Evolutionary conservation across 2,329 filamentous ascomycete genomes (phyloP).

Genomic region (Stachybotrys chartarum): DNA sequence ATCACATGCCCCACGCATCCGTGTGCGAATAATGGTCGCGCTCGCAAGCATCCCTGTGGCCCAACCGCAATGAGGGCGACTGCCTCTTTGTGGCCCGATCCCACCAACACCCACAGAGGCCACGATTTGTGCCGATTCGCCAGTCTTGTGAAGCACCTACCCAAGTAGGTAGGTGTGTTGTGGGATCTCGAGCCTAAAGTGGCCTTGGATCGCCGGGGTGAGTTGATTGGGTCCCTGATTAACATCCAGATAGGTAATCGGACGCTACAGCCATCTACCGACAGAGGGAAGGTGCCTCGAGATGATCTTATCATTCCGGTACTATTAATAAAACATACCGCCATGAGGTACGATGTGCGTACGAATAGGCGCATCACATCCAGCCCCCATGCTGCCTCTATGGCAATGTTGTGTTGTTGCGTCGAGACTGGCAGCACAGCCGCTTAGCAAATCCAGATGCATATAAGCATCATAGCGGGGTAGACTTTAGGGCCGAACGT

Average conservation of each 20-base stretch:
- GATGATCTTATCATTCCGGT: too few species aligned
- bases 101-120: background rate
- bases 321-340: too few species aligned
- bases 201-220: background rate
- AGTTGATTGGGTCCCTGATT: background rate
- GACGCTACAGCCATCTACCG: background rate
- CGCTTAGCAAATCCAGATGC: slow-evolving; percentile 2
- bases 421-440: background rate
- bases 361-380: too few species aligned
- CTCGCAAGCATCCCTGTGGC: too few species aligned
- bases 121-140: background rate
- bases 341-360: too few species aligned
- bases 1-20: too few species aligned
- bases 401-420: too few species aligned
- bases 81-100: background rate
- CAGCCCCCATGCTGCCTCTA: too few species aligned
- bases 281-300: background rate
- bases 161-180: background rate
- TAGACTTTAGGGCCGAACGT: background rate
- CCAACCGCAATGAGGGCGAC: too few species aligned
- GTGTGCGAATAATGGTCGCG: too few species aligned
- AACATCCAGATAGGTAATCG: background rate
- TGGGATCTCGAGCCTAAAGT: background rate
- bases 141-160: background rate
- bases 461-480: slow-evolving; percentile 4